Percentiles rank a stretch among this genome's conserved stretches.
Evolutionary conservation across 352 stramenopile genomes (phyloP).

Genomic region (Phytophthora ohioensis): DNA sequence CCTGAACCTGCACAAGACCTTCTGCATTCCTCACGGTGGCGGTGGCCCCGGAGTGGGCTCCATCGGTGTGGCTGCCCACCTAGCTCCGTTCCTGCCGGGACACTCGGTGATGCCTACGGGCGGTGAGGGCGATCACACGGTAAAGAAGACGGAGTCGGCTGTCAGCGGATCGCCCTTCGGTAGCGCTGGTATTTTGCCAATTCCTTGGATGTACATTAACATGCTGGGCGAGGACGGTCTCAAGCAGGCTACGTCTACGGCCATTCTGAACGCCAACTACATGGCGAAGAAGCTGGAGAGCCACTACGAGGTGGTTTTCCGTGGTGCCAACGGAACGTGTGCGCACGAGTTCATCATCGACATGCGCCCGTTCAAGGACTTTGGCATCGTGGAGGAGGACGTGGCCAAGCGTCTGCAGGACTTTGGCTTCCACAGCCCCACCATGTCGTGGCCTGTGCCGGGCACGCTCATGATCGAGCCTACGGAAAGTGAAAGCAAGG

Average conservation of each 20-base stretch:
- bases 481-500: conserved; percentile 98
- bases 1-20: conserved; percentile 99
- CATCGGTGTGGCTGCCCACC: conserved; percentile 93
- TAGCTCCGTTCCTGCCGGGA: conserved; percentile 97
- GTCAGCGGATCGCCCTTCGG: conserved; percentile 97
- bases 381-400: conserved; percentile 97
- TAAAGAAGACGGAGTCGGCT: conserved; percentile 81
- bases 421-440: conserved; percentile 99
- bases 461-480: conserved; percentile 99
- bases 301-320: conserved; percentile 97
- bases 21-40: conserved; percentile 99
- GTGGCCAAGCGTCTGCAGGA: conserved; percentile 99
- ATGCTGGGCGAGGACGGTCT: conserved; percentile 97
- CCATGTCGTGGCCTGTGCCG: conserved; percentile 99
- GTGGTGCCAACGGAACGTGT: conserved; percentile 96
- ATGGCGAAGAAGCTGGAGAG: conserved; percentile 96
- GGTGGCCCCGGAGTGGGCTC: conserved; percentile 95
- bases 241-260: conserved; percentile 93
- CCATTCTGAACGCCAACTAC: conserved; percentile 99
- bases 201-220: conserved; percentile 99
- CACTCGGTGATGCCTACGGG: conserved; percentile 90
- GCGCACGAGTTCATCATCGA: conserved; percentile 99
- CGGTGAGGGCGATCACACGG: conserved; percentile 79
- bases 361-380: conserved; percentile 96
- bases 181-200: conserved; percentile 98